Evolutionary conservation across 2,329 filamentous ascomycete genomes (phyloP).

Genomic region (Diaporthe batatas): DNA sequence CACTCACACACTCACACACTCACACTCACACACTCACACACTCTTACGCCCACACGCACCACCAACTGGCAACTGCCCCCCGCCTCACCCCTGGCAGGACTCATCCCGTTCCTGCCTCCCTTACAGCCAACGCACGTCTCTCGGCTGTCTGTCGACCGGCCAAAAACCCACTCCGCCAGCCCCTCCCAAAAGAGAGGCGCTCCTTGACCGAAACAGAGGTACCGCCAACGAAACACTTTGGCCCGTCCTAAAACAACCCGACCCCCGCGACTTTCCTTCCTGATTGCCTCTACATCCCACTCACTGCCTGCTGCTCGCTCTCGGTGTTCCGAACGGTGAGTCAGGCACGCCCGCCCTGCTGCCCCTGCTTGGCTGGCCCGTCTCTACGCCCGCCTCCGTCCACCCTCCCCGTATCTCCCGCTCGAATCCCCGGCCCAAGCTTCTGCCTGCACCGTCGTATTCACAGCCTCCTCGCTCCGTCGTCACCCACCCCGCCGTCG

Average conservation of each 20-base stretch:
- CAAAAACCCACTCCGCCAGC: conserved; percentile 7
- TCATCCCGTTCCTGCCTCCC: neutral
- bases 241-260: conserved; percentile 29
- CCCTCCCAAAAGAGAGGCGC: conserved; percentile 5
- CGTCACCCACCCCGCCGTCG: conserved; percentile 41
- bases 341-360: neutral
- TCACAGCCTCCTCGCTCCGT: conserved; percentile 35
- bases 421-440: conserved; percentile 32
- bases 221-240: conserved; percentile 29
- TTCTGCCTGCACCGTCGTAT: conserved; percentile 36
- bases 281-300: neutral
- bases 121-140: conserved; percentile 19
- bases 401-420: conserved; percentile 25
- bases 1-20: too few species aligned
- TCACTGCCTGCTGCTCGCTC: conserved; percentile 19
- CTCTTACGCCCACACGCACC: neutral
- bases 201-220: conserved; percentile 26
- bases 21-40: too few species aligned
- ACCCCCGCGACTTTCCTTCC: conserved; percentile 24
- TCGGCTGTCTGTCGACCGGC: conserved; percentile 6
- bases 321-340: conserved; percentile 31
- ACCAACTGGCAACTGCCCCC: conserved; percentile 1
- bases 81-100: neutral
- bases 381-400: conserved; percentile 11
- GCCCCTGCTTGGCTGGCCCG: neutral